A percentile compares a stretch with the other conserved stretches of the same genome.
Evolutionary conservation across 2,329 filamentous ascomycete genomes (phyloP).

Genomic region (Colletotrichum tanaceti): DNA sequence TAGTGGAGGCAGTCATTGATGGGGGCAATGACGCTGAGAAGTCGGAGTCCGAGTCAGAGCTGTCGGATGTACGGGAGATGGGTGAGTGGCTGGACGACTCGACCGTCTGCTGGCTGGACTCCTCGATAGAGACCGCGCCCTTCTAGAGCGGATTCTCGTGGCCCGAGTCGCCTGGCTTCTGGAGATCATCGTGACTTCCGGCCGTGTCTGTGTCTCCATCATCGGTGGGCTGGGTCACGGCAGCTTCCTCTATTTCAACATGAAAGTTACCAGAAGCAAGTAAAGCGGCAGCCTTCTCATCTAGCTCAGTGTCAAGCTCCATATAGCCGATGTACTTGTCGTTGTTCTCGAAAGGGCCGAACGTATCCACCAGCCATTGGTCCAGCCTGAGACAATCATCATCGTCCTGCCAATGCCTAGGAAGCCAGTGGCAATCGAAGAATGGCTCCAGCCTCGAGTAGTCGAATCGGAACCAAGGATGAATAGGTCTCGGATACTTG

Average conservation of each 20-base stretch:
- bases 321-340: fast-evolving
- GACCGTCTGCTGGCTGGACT: background rate
- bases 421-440: background rate
- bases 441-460: background rate
- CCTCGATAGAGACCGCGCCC: background rate
- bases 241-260: background rate
- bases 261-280: background rate
- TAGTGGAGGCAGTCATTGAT: background rate
- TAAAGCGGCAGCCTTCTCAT: background rate
- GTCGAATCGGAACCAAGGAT: background rate
- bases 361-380: background rate
- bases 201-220: too few relatives aligned
- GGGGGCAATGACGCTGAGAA: background rate
- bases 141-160: background rate
- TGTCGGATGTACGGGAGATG: too few relatives aligned
- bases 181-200: too few relatives aligned
- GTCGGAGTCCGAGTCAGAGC: background rate
- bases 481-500: background rate
- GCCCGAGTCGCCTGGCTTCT: background rate
- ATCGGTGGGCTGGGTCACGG: too few relatives aligned
- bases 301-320: background rate
- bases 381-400: background rate
- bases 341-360: background rate
- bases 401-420: background rate
- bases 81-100: too few relatives aligned